Evolutionary conservation across 78 protist genomes (phyloP).

Genomic region (Tieghemostelium lacteum): DNA sequence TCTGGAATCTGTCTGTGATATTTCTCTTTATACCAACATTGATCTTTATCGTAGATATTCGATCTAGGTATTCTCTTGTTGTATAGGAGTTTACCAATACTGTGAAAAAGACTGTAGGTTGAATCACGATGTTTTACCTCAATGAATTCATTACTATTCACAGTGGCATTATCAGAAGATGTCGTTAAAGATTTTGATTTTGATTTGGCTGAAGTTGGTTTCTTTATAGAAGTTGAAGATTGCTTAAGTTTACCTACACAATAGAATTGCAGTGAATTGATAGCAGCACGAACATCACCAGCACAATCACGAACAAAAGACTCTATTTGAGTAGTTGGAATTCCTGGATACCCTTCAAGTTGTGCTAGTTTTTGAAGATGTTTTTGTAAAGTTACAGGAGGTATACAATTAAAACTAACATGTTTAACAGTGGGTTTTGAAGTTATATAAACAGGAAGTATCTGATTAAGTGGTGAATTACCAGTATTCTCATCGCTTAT

Average conservation of each 20-base stretch:
- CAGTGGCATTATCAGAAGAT: not conserved
- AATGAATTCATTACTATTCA: not conserved
- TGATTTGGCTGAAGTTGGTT: not conserved
- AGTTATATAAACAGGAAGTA: slow-evolving; percentile 6
- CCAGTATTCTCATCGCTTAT: slow-evolving; percentile 17
- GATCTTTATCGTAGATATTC: not conserved
- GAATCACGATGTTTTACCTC: not conserved
- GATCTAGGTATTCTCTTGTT: slow-evolving; percentile 23
- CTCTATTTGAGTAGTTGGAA: slow-evolving; percentile 1
- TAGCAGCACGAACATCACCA: slow-evolving; percentile 72
- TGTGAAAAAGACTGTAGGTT: slow-evolving; percentile 27
- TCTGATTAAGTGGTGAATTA: slow-evolving; percentile 1
- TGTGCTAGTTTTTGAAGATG: not conserved
- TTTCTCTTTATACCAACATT: slow-evolving; percentile 35
- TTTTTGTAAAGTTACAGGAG: slow-evolving; percentile 31
- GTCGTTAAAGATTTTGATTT: not conserved
- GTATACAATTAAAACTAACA: slow-evolving; percentile 19
- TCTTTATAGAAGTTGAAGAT: not conserved
- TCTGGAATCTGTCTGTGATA: slow-evolving; percentile 22
- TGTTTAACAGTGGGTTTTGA: not conserved
- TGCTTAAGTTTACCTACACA: slow-evolving; percentile 34
- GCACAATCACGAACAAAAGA: slow-evolving; percentile 31
- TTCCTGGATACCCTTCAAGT: slow-evolving; percentile 7
- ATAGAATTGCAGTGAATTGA: slow-evolving; percentile 39
- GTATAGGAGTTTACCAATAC: slow-evolving; percentile 53